Base-by-base conservation (phyloP, 2,329 filamentous ascomycete species). In the Pseudogymnoascus sp. region DNA sequence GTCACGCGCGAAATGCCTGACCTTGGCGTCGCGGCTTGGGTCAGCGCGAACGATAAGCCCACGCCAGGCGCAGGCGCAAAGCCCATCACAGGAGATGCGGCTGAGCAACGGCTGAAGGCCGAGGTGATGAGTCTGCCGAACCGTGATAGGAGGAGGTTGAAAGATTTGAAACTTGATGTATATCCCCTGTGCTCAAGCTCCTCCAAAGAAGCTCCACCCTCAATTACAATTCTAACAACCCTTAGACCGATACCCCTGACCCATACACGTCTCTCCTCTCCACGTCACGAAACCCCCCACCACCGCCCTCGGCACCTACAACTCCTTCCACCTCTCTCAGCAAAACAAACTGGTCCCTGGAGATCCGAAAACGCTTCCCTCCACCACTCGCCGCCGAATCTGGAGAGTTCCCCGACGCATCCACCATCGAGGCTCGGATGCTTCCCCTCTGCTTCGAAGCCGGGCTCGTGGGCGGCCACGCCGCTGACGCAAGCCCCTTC, bases 61-160 rank as follows among this genome's bases (percentile, higher is more conserved):
- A 74, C 80, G 15, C 75, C 81, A 9, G 78, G 78, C 42, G 75
- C 80, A 33, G 81, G 82, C 65, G 81, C 77, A 66, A 88, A 88
- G 71, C 82, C 84, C 21, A 79, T 84, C 55, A 83, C 82, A 29
- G 84, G 84, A 29, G 86, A 88, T 78, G 84, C 86, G 35, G 80
- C 82, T 36, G 86, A 89, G 73, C 79, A 85, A 68, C 80, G 80
- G 67, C 72, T 88, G 58, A 88, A 88, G 75, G 83, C 81, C 67
- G 85, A 88, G 70, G 84, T 89, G 64, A 88, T 88, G 86, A 83
- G 86, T 69, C 77, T 89, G 48, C 85, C 84, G n/a, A 83, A 79
- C 62, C 79, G 84, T 67, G 86, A 89, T 69, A 78, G 86, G 65
- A 78, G 85, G 73, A 80, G 86, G 63, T 82, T 89, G 69, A 88